Conservation (phyloP, 768 basidiomycete genomes). For the Trametes sanguinea region DNA sequence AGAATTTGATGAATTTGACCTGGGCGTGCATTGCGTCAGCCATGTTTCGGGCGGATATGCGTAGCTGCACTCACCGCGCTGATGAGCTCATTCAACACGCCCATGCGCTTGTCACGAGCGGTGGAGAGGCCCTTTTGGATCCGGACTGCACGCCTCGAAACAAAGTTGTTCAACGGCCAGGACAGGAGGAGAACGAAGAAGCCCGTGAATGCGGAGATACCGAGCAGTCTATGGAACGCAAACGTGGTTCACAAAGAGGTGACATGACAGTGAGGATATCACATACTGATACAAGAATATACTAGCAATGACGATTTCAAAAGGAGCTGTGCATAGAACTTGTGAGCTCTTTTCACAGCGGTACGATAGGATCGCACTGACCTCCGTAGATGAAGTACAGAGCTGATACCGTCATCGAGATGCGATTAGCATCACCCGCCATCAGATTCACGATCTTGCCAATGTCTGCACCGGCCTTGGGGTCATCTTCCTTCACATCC, state of each 20-base stretch:
- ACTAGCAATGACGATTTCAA: conserved; percentile 75
- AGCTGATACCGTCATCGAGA: conserved; percentile 55
- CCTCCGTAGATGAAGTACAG: conserved; percentile 71
- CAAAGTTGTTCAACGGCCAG: conserved; percentile 70
- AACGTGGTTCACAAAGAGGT: neutral
- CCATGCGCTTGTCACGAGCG: conserved; percentile 77
- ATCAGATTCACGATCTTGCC: conserved; percentile 92
- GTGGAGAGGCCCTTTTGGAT: conserved; percentile 61
- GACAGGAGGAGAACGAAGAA: conserved; percentile 65
- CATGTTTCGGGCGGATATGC: neutral
- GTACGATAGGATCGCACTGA: conserved; percentile 27
- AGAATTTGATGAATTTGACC: conserved; percentile 83
- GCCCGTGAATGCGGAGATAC: conserved; percentile 73
- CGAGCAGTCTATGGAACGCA: conserved; percentile 50
- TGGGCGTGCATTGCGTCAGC: conserved; percentile 22
- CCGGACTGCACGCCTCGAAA: conserved; percentile 59
- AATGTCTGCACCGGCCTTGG: conserved; percentile 77
- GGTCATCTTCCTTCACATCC: conserved; percentile 46
- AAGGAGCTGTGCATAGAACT: conserved; percentile 50
- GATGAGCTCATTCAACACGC: conserved; percentile 75
- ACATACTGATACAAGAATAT: conserved; percentile 74
- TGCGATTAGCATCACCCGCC: conserved; percentile 71
- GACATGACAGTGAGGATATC: neutral
- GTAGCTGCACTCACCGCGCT: conserved; percentile 47
- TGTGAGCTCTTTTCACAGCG: conserved; percentile 12